Percentiles rank a stretch among this genome's conserved stretches.
phyloP scores from a whole-genome alignment of 2,329 filamentous ascomycete genomes.

The Cladosporium halotolerans region DNA sequence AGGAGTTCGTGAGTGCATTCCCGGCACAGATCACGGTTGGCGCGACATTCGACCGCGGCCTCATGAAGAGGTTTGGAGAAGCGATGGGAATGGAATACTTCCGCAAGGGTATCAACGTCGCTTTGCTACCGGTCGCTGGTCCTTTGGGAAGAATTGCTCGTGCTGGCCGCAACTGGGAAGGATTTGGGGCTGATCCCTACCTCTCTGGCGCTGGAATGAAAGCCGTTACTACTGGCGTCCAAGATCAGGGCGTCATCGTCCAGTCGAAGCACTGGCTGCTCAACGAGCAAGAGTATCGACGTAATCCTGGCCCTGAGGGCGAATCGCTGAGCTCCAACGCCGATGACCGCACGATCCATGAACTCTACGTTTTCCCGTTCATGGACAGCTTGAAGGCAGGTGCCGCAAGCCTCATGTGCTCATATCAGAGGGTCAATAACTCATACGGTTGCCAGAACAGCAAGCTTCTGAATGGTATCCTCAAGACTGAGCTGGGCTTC shows the following conservation, averaged over 20 bases:
- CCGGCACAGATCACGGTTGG: slow-evolving; percentile 79
- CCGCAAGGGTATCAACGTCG: slow-evolving; percentile 48
- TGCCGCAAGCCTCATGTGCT: slow-evolving; percentile 24
- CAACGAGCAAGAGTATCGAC: slow-evolving; percentile 8
- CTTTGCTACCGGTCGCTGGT: slow-evolving; percentile 43
- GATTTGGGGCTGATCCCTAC: slow-evolving; percentile 61
- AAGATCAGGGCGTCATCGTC: slow-evolving; percentile 34
- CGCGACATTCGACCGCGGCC: slow-evolving; percentile 73
- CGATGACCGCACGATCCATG: slow-evolving; percentile 23
- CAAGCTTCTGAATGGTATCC: slow-evolving; percentile 58
- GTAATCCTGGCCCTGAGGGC: background rate
- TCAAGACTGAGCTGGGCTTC: slow-evolving; percentile 68
- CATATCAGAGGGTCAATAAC: slow-evolving; percentile 51
- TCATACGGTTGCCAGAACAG: slow-evolving; percentile 57
- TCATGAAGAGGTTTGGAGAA: slow-evolving; percentile 40
- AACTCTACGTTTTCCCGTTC: slow-evolving; percentile 22
- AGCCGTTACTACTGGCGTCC: slow-evolving; percentile 46
- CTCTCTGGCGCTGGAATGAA: slow-evolving; percentile 47
- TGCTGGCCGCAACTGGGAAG: slow-evolving; percentile 38
- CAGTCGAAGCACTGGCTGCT: slow-evolving; percentile 7
- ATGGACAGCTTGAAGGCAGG: slow-evolving; percentile 17
- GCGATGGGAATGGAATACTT: slow-evolving; percentile 28
- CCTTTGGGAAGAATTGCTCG: slow-evolving; percentile 11
- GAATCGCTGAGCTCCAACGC: slow-evolving; percentile 25
- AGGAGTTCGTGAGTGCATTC: slow-evolving; percentile 51